Conservation (phyloP, 352 stramenopile genomes). For the Phytopythium chamaehyphon region DNA sequence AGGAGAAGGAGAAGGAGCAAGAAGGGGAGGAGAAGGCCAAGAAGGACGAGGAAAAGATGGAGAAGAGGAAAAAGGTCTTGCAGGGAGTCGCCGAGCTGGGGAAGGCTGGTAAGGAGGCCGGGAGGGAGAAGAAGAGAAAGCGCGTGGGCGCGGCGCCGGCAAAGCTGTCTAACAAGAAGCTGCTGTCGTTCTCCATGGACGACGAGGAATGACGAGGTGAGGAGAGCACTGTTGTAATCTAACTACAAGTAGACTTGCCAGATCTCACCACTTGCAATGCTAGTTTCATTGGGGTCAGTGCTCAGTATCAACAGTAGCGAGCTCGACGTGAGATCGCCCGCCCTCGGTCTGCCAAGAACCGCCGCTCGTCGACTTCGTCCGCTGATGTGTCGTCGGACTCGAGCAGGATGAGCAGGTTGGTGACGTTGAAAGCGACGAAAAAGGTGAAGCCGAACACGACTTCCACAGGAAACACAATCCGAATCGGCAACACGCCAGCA, state of each 20-base stretch:
- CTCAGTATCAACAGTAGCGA: not conserved
- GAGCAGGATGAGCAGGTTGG: slow-evolving; percentile 51
- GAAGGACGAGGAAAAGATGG: slow-evolving; percentile 10
- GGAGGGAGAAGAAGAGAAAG: slow-evolving; percentile 48
- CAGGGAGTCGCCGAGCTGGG: slow-evolving; percentile 47
- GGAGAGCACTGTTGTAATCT: not conserved
- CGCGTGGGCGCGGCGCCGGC: slow-evolving; percentile 30
- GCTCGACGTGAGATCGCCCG: not conserved
- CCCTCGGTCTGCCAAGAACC: not conserved
- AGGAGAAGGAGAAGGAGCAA: slow-evolving; percentile 12
- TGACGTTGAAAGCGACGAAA: slow-evolving; percentile 50
- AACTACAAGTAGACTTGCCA: too few relatives aligned
- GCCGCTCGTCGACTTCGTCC: not conserved
- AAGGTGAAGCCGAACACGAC: slow-evolving; percentile 26
- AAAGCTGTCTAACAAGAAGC: slow-evolving; percentile 68
- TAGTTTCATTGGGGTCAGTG: not conserved
- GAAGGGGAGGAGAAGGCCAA: slow-evolving; percentile 6
- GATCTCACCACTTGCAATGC: not conserved
- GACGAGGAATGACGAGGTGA: slow-evolving; percentile 30
- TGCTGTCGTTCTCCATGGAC: slow-evolving; percentile 83
- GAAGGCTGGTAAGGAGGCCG: slow-evolving; percentile 8
- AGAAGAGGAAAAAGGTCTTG: slow-evolving; percentile 23
- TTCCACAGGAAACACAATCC: slow-evolving; percentile 30
- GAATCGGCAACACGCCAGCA: slow-evolving; percentile 16
- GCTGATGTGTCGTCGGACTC: slow-evolving; percentile 26